Percentiles rank a stretch among this genome's conserved stretches.
phyloP scores from a whole-genome alignment of 2,329 filamentous ascomycete genomes.

The Triangularia setosa region DNA sequence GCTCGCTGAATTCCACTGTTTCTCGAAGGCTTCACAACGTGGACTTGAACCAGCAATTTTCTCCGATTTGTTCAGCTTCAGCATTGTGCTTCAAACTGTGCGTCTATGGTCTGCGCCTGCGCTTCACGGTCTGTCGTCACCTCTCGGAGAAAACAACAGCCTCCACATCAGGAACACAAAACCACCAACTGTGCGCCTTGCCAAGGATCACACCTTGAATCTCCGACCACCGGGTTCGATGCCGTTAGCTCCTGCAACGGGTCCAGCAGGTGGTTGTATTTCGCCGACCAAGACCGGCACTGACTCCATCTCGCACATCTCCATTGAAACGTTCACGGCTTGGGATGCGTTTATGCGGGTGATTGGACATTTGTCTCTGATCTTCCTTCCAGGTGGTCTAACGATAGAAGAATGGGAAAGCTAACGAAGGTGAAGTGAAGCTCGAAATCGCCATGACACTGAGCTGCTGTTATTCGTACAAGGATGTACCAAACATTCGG shows the following conservation, averaged over 20 bases:
- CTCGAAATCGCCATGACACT: background rate
- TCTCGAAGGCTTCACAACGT: constrained; percentile 10
- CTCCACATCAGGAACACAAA: background rate
- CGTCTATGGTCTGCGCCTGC: background rate
- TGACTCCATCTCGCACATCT: background rate
- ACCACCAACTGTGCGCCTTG: constrained; percentile 1
- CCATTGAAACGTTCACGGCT: background rate
- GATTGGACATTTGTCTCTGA: too few species aligned
- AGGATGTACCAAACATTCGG: background rate
- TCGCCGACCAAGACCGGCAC: constrained; percentile 14
- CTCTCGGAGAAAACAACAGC: background rate
- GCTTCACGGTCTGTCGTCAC: background rate
- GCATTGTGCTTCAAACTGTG: background rate
- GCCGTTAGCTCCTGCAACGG: constrained; percentile 14
- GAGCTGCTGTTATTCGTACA: background rate
- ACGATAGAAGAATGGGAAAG: background rate
- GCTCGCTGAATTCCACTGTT: constrained; percentile 1
- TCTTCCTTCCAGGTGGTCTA: background rate
- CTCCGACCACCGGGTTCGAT: constrained; percentile 14
- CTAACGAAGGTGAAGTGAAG: background rate
- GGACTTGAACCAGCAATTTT: constrained; percentile 14
- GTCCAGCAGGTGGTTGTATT: constrained; percentile 2
- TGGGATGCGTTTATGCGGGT: background rate
- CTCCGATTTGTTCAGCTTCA: constrained; percentile 20
- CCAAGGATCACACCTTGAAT: constrained; percentile 8